Evolutionary conservation across 345 rosid genomes (phyloP), one percentile per base, ranked within the genome.

Genomic region (Camelina neglecta): DNA sequence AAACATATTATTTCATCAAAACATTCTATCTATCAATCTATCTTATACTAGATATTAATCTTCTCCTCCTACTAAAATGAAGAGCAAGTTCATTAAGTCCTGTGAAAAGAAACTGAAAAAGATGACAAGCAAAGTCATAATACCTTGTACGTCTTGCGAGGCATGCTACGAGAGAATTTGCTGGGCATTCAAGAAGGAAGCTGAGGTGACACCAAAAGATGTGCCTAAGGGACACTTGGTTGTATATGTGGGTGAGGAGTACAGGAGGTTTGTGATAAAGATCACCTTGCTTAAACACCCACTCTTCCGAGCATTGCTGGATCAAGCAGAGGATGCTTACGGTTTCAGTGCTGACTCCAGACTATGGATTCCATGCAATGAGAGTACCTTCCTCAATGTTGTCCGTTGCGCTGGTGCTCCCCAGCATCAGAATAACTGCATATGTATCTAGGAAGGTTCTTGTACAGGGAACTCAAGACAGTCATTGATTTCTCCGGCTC

Each of bases 161-260:
- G 35, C 70, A 23, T 85, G 91, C 73, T 81, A 55, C 38, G 62
- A 84, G 57, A 73, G 87, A 87, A 82, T 67, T 8, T 68, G 85
- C 29, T 75, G 84, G 85, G 78, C 80, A 8, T 76, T 85, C 65
- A 65, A 71, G 79, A 79, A 69, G 16, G 82, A 85, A 67, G 84
- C 75, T 33, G 69, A 70, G 58, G 79, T 78, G 39, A 88, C 88
- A 60, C 98, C 98, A 26, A 80, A 73, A 69, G 97, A 93, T 73
- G 93, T 93, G 3, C 97, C 98, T 4, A 93, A 86, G 66, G 96
- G 97, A 62, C 96, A 91, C 72, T 76, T 91, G 7, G 94, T 82
- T 35, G 94, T 93, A 7, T 91, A 93, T 57, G 96, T 89, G 4
- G 98, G 98, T 1, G 91, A 93, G 24, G 77, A 86, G 24, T 74